These are phyloP conservation scores for Alternaria consortialis DNA, from an alignment of 2,329 filamentous ascomycete species.

Conservation along the genomic window DNA sequence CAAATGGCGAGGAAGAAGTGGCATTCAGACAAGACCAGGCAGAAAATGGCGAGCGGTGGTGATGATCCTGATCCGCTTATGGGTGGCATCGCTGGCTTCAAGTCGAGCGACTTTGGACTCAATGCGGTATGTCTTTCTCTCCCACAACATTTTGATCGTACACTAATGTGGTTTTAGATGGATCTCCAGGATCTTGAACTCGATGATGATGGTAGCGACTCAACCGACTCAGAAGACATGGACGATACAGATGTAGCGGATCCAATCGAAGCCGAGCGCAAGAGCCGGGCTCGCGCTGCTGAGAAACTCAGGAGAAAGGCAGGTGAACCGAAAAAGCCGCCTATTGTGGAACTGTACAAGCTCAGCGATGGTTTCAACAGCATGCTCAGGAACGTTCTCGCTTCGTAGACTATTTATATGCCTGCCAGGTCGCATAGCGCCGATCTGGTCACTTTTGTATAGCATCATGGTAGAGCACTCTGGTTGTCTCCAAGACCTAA, in stretches of 20 bases:
- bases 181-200: conserved; percentile 88
- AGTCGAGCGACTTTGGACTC: conserved; percentile 86
- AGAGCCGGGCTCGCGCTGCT: conserved; percentile 76
- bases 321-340: conserved; percentile 84
- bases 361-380: conserved; percentile 80
- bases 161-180: conserved; percentile 51
- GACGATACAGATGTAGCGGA: conserved; percentile 81
- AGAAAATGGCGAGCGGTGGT: conserved; percentile 93
- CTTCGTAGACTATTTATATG: conserved; percentile 50
- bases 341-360: conserved; percentile 80
- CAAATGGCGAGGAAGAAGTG: conserved; percentile 96
- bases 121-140: conserved; percentile 67
- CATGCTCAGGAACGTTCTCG: conserved; percentile 84
- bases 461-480: not conserved
- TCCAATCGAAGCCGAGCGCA: conserved; percentile 86
- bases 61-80: conserved; percentile 56
- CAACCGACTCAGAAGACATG: conserved; percentile 64
- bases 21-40: conserved; percentile 96
- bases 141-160: not conserved
- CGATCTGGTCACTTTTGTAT: not conserved
- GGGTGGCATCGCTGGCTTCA: conserved; percentile 65
- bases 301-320: conserved; percentile 82
- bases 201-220: conserved; percentile 69
- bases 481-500: conserved; percentile 4
- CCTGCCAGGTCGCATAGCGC: not conserved